Percentiles rank a stretch among this genome's conserved stretches.
phyloP scores from a whole-genome alignment of 108 stramenopile species.

The Asterionellopsis glacialis region DNA sequence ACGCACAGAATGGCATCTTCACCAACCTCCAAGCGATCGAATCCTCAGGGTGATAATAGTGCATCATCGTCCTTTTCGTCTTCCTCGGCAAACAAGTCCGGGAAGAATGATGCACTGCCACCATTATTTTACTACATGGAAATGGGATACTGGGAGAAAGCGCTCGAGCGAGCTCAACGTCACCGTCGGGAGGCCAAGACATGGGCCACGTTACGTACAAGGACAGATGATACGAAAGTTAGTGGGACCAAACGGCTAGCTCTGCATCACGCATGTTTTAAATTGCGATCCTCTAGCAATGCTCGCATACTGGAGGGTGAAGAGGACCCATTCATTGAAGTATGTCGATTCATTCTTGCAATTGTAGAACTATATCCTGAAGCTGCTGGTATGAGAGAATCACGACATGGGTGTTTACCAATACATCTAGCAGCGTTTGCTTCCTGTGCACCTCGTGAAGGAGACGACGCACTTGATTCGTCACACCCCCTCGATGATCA shows the following conservation, averaged over 20 bases:
- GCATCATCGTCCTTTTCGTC: neutral
- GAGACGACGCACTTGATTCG: neutral
- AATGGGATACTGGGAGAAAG: conserved; percentile 44
- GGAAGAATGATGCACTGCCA: conserved; percentile 19
- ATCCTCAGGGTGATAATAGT: conserved; percentile 1
- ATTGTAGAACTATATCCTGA: conserved; percentile 70
- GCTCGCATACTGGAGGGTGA: neutral
- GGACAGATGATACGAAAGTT: conserved; percentile 16
- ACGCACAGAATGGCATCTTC: no score
- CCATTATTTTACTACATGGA: conserved; percentile 56
- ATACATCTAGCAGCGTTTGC: conserved; percentile 84
- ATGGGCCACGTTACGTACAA: conserved; percentile 42
- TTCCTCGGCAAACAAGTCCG: neutral
- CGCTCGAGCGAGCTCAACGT: conserved; percentile 30
- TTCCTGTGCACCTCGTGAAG: conserved; percentile 48
- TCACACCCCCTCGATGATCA: conserved; percentile 3
- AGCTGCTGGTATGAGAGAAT: conserved; percentile 69
- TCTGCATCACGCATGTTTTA: conserved; percentile 84
- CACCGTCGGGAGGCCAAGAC: conserved; percentile 53
- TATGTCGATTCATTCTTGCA: conserved; percentile 68
- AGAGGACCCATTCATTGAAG: conserved; percentile 71
- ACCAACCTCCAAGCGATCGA: neutral
- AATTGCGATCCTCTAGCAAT: conserved; percentile 52
- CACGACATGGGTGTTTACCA: conserved; percentile 86
- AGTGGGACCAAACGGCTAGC: conserved; percentile 76